A percentile compares a stretch with the other conserved stretches of the same genome.
These are phyloP conservation scores for Umbilicaria muhlenbergii DNA, from an alignment of 495 filamentous ascomycete genomes.

Conservation along the genomic window DNA sequence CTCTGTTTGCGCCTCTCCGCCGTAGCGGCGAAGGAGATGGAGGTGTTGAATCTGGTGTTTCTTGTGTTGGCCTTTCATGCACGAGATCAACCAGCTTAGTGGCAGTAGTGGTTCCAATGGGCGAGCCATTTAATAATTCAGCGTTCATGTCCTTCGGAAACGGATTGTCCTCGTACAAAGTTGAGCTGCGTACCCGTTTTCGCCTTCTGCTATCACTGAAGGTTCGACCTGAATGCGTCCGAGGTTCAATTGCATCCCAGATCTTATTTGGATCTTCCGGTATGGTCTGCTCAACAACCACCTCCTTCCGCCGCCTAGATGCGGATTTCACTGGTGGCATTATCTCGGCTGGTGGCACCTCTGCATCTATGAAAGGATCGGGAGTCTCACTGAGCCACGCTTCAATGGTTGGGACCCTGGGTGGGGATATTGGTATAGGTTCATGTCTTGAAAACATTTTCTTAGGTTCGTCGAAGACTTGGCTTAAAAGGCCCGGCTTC, in stretches of 20 bases:
- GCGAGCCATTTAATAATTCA: conserved; percentile 2
- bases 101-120: conserved; percentile 5
- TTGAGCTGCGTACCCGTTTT: conserved; percentile 12
- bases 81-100: conserved; percentile 12
- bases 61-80: conserved; percentile 3
- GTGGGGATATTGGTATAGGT: conserved; percentile 35
- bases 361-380: conserved; percentile 53
- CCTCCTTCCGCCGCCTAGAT: conserved; percentile 7
- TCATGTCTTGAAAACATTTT: conserved; percentile 40
- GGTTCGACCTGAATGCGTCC: conserved; percentile 10
- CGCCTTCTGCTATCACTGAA: conserved; percentile 13
- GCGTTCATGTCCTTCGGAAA: conserved; percentile 10
- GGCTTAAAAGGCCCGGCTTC: conserved; percentile 33
- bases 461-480: conserved; percentile 33
- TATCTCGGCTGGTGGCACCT: conserved; percentile 23
- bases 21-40: conserved; percentile 6
- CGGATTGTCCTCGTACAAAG: conserved; percentile 13
- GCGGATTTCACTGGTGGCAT: conserved; percentile 22
- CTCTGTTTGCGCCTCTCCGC: conserved; percentile 7
- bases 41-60: conserved; percentile 1
- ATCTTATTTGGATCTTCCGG: conserved; percentile 12
- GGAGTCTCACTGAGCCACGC: conserved; percentile 59
- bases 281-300: conserved; percentile 2
- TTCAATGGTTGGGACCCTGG: conserved; percentile 46
- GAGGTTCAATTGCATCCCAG: conserved; percentile 10